Percentiles rank a stretch among this genome's conserved stretches.
phyloP scores from a whole-genome alignment of 2,329 filamentous ascomycete genomes.

The Aspergillus sclerotialis region DNA sequence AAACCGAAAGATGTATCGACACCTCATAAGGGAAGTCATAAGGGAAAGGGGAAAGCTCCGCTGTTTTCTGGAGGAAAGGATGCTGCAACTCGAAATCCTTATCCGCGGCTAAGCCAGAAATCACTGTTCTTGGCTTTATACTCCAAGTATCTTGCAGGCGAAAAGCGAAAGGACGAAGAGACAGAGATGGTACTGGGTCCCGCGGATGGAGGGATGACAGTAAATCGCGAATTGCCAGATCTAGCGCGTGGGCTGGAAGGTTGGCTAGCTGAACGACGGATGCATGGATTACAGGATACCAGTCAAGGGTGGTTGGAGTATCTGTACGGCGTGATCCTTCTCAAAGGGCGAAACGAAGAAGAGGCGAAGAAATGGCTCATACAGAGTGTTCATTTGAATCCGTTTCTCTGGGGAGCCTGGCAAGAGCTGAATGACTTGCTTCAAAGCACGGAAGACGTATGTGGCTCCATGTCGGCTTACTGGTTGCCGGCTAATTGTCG shows the following conservation, averaged over 20 bases:
- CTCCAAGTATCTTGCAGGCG: slow-evolving; percentile 84
- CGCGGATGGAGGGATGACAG: slow-evolving; percentile 73
- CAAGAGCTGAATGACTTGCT: slow-evolving; percentile 80
- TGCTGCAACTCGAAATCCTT: slow-evolving; percentile 29
- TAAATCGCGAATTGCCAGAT: slow-evolving; percentile 75
- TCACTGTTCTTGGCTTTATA: slow-evolving; percentile 89
- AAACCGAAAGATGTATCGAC: slow-evolving; percentile 33
- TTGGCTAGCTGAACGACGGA: slow-evolving; percentile 66
- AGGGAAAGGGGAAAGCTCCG: slow-evolving; percentile 55
- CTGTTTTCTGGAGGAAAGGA: slow-evolving; percentile 30
- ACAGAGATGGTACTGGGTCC: slow-evolving; percentile 96
- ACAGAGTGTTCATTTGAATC: slow-evolving; percentile 77
- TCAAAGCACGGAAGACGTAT: slow-evolving; percentile 71
- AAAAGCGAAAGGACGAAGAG: slow-evolving; percentile 94
- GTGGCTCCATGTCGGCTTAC: slow-evolving; percentile 22
- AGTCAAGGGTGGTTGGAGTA: slow-evolving; percentile 89
- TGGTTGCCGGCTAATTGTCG: slow-evolving; percentile 11
- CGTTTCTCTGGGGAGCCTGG: slow-evolving; percentile 98
- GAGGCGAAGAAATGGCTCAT: slow-evolving; percentile 82
- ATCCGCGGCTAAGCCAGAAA: slow-evolving; percentile 68
- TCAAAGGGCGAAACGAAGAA: slow-evolving; percentile 84
- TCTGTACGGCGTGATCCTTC: slow-evolving; percentile 76
- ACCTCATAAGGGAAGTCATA: slow-evolving; percentile 52
- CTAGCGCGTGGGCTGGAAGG: slow-evolving; percentile 70
- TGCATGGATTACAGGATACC: slow-evolving; percentile 53